Percentiles rank a stretch among this genome's conserved stretches.
Evolutionary conservation across 805 yeast genomes (phyloP).

Genomic region (Alloascoidea hylecoeti): DNA sequence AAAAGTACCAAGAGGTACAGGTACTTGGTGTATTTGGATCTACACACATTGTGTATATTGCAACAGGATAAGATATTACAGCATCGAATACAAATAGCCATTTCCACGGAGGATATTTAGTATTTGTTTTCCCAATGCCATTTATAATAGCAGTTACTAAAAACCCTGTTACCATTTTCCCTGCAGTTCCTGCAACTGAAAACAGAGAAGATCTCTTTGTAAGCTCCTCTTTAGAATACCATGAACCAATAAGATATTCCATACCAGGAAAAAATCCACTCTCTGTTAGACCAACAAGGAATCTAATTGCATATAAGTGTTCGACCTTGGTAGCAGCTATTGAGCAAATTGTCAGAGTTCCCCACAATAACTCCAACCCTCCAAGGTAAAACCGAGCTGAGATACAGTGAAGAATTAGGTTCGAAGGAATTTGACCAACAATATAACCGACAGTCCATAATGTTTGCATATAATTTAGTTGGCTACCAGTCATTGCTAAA

Average conservation of each 20-base stretch:
- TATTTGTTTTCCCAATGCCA: slow-evolving; percentile 6
- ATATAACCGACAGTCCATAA: slow-evolving; percentile 37
- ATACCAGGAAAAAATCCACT: slow-evolving; percentile 19
- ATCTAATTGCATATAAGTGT: slow-evolving; percentile 10
- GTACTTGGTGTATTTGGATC: slow-evolving; percentile 33
- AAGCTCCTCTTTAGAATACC: slow-evolving; percentile 18
- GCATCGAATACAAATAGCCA: slow-evolving; percentile 35
- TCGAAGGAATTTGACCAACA: slow-evolving; percentile 34
- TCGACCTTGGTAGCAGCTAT: slow-evolving; percentile 15
- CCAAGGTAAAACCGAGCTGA: slow-evolving; percentile 31
- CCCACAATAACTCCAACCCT: slow-evolving; percentile 29
- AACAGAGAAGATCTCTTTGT: slow-evolving; percentile 16
- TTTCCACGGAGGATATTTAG: slow-evolving; percentile 21
- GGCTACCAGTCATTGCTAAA: slow-evolving; percentile 24
- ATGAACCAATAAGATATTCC: slow-evolving; percentile 14
- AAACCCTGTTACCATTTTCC: slow-evolving; percentile 38
- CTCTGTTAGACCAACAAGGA: slow-evolving; percentile 17
- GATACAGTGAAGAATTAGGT: slow-evolving; percentile 22
- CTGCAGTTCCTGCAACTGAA: slow-evolving; percentile 16
- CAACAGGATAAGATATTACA: slow-evolving; percentile 27
- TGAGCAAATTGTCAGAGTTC: slow-evolving; percentile 23
- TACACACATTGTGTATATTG: slow-evolving; percentile 24
- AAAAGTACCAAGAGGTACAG: slow-evolving; percentile 26
- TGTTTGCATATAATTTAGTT: slow-evolving; percentile 28
- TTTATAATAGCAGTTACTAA: slow-evolving; percentile 40